phyloP scores from a whole-genome alignment of 306 rosid species.

The Fragaria vesca region DNA sequence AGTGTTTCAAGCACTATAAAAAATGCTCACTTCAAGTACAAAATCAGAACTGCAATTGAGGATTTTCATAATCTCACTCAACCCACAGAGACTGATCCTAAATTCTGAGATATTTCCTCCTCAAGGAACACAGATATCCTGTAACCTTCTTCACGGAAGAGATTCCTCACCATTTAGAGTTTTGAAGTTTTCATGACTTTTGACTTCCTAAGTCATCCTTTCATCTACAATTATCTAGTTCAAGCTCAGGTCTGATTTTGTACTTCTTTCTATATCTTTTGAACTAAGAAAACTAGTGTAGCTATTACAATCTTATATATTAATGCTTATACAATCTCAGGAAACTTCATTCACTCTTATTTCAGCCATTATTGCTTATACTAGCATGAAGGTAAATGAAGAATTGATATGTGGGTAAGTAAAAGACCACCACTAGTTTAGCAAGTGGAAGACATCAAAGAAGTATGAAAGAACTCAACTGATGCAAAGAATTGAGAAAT shows the following conservation, averaged over 20 bases:
- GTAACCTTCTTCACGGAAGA: not conserved
- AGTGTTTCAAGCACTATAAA: not conserved
- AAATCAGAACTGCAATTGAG: not conserved
- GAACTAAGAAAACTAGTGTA: not conserved
- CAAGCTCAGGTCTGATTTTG: not conserved
- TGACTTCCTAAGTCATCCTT: not conserved
- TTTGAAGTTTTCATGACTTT: not conserved
- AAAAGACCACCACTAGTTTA: not conserved
- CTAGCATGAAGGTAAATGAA: not conserved
- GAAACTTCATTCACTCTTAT: not conserved
- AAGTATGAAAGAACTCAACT: not conserved
- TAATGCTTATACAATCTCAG: not conserved
- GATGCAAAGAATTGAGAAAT: not conserved
- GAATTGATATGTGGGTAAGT: not conserved
- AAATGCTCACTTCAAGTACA: not conserved
- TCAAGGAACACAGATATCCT: not conserved
- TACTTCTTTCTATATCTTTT: not conserved
- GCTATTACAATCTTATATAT: not conserved
- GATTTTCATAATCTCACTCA: not conserved
- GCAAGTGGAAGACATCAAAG: not conserved
- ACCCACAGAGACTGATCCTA: not conserved
- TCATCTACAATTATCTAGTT: not conserved
- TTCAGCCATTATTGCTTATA: not conserved
- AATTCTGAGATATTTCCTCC: not conserved
- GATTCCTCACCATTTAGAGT: not conserved